Base-by-base conservation (phyloP, 2,329 filamentous ascomycete species). In the Monosporascus sp. region DNA sequence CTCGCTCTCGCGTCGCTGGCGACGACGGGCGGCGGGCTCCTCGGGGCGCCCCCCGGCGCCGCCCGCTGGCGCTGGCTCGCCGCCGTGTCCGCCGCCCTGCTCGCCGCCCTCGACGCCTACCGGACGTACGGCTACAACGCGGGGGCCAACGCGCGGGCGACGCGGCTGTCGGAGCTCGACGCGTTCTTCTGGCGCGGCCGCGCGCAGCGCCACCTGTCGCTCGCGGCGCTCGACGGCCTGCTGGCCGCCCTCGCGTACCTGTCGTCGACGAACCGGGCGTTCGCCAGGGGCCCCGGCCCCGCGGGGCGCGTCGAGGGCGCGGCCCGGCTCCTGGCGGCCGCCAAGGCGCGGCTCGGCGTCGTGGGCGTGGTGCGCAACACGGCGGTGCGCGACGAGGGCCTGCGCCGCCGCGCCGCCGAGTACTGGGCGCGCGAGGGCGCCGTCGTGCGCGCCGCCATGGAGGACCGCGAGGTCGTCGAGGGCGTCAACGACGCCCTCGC, bases 381-480 rank as follows among this genome's bases (percentile, higher is more conserved):
- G 3, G 80, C 89, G 17, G 77, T 87, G 53, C 76, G 92, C 52
- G 89, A 97, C 71, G 78, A 82, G 57, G 80, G 80, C 44, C 73
- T 97, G 68, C 82, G 91, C 55, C 76, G 71, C 2, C 79, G 80
- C 54, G 80, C 81, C 49, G 81, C 86, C 60, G 79, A 77, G 17
- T 97, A 97, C 72, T 97, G 93, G 93, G 74, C 77, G 9, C 86
- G 87, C 45, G 90, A 97, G 73, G 87, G 84, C 7, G 75, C 80
- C 50, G 69, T 90, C 31, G 90, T 88, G 80, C 75, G 80, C 37
- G 84, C 87, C 63, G 84, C 89, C 24, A 87, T 95, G 80, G 88
- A 91, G 74, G 88, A 93, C 58, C 78, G 84, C 56, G 87, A 89
- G 57, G 88, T 92, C 7, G 73, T 89, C 37, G 84, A 86, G 63